Conservation (phyloP, 2,329 filamentous ascomycete species). For the Colletotrichum godetiae region DNA sequence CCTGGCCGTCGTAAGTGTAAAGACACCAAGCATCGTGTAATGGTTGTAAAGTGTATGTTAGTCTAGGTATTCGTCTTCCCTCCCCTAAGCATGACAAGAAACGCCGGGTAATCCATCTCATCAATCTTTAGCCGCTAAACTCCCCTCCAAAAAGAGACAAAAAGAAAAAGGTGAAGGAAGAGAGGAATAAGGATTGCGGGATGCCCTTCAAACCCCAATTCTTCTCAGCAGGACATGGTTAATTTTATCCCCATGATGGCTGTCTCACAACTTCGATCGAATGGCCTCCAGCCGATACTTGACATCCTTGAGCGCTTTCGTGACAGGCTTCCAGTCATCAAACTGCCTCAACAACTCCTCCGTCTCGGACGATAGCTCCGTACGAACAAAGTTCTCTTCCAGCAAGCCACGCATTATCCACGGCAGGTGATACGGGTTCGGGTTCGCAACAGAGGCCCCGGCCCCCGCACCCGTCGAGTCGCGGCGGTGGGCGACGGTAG, state of each 20-base stretch:
- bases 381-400: constrained; percentile 91
- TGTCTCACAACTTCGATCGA: constrained; percentile 78
- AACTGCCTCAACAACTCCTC: constrained; percentile 85
- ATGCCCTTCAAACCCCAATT: background rate
- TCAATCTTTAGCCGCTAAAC: background rate
- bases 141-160: background rate
- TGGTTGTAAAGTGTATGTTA: background rate
- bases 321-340: constrained; percentile 91
- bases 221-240: background rate
- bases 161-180: background rate
- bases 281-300: constrained; percentile 95
- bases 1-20: background rate
- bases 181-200: background rate
- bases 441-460: constrained; percentile 52
- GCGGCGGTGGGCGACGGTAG: constrained; percentile 38
- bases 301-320: constrained; percentile 93
- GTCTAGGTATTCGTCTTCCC: background rate
- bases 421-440: constrained; percentile 91
- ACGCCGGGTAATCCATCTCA: background rate
- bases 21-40: background rate
- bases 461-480: constrained; percentile 12
- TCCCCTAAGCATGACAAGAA: background rate
- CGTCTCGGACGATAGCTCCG: constrained; percentile 81
- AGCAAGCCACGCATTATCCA: constrained; percentile 96
- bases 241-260: background rate